These are phyloP conservation scores for Pseudogymnoascus sp. DNA, from an alignment of 2,329 filamentous ascomycete genomes.

Conservation along the genomic window DNA sequence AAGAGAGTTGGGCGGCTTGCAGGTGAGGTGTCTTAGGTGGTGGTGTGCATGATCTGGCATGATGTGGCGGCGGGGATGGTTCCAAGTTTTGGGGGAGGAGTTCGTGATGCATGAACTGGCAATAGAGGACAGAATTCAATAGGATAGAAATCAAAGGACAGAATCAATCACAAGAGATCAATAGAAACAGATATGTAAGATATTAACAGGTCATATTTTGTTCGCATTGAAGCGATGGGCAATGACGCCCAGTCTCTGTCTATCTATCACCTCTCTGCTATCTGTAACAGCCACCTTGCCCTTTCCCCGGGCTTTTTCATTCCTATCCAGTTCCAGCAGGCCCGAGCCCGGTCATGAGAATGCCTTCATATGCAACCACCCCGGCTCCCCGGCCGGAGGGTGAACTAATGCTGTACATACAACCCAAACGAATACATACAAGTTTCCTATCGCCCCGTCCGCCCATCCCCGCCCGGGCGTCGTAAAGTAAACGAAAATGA, in stretches of 20 bases:
- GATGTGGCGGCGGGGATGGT: not conserved
- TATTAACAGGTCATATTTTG: slow-evolving; percentile 3
- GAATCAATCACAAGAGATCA: not conserved
- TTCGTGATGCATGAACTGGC: not conserved
- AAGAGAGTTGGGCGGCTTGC: not conserved
- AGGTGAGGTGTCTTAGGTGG: not conserved
- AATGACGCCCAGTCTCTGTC: not conserved
- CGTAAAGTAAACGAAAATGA: not conserved
- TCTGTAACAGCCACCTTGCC: not conserved
- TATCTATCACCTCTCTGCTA: not conserved
- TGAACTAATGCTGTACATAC: slow-evolving; percentile 1
- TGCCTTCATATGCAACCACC: not conserved
- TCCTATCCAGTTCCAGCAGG: slow-evolving; percentile 2
- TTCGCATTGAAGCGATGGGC: not conserved
- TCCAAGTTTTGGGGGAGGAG: not conserved
- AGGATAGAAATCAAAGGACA: not conserved
- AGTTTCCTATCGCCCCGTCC: not conserved
- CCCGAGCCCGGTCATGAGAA: not conserved
- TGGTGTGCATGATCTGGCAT: not conserved
- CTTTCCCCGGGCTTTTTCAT: not conserved
- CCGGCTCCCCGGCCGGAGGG: not conserved
- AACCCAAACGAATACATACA: slow-evolving; percentile 6
- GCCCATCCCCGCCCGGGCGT: not conserved
- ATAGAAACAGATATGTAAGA: not conserved
- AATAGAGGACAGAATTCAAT: not conserved